A percentile compares a stretch with the other conserved stretches of the same genome.
phyloP scores from a whole-genome alignment of 805 yeast species.

The Wickerhamomyces chambardii region DNA sequence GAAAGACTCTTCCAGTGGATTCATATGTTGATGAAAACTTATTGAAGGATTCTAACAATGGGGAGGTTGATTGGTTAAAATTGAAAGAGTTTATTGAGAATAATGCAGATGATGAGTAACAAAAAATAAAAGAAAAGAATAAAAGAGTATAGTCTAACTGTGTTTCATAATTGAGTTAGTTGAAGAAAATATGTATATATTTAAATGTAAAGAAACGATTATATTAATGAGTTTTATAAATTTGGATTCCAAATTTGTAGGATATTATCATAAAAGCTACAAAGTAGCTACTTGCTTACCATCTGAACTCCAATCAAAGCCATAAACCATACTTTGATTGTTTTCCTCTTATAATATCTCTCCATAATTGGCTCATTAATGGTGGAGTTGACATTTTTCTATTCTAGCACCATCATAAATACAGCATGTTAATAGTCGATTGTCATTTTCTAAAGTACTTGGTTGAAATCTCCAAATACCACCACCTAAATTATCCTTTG shows the following conservation, averaged over 20 bases:
- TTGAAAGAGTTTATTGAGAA: conserved; percentile 34
- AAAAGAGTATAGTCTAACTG: no score
- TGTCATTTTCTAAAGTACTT: conserved; percentile 28
- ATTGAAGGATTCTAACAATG: conserved; percentile 14
- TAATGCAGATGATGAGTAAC: conserved; percentile 26
- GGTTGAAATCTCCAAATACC: conserved; percentile 95
- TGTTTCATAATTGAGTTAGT: no score
- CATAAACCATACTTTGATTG: conserved; percentile 92
- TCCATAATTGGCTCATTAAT: conserved; percentile 18
- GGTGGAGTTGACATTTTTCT: conserved; percentile 24
- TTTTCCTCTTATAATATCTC: conserved; percentile 48
- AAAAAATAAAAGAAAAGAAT: no score
- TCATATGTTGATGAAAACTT: conserved; percentile 20
- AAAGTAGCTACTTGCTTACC: conserved; percentile 54
- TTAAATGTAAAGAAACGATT: no score
- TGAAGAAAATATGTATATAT: no score
- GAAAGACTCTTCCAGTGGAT: conserved; percentile 51
- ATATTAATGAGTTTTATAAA: no score
- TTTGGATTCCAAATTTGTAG: conserved; percentile 61
- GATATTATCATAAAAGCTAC: conserved; percentile 85
- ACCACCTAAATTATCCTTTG: conserved; percentile 59
- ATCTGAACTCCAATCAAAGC: conserved; percentile 74
- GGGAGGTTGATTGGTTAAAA: conserved; percentile 33
- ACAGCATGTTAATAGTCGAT: conserved; percentile 68
- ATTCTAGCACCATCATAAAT: conserved; percentile 94